phyloP scores from a whole-genome alignment of 23 red algal species.

The Cyanidioschyzon merolae region DNA sequence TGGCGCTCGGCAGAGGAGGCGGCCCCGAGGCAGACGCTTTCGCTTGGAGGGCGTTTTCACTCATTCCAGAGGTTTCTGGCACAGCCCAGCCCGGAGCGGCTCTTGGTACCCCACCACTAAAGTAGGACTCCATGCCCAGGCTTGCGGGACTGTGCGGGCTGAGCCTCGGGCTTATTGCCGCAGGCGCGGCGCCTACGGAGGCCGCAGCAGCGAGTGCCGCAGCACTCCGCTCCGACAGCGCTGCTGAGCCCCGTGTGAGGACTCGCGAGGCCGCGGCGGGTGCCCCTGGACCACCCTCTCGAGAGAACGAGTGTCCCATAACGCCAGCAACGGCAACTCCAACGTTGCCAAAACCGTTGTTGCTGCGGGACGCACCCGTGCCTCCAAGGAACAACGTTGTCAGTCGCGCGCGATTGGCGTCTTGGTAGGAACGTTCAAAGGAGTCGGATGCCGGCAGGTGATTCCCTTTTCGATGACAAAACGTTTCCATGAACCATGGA shows the following conservation, averaged over 20 bases:
- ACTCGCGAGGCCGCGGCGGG: background rate
- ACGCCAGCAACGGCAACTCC: too few species aligned
- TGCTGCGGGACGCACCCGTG: too few species aligned
- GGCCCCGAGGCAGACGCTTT: background rate
- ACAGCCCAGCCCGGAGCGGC: slow-evolving; percentile 3
- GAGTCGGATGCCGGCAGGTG: too few species aligned
- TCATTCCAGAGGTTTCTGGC: background rate
- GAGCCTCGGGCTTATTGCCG: background rate
- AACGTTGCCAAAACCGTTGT: too few species aligned
- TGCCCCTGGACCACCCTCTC: background rate
- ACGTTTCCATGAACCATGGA: too few species aligned
- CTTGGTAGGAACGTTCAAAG: too few species aligned
- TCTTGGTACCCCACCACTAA: background rate
- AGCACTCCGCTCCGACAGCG: background rate
- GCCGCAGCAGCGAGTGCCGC: background rate
- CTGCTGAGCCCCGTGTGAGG: background rate
- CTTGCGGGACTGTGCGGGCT: background rate
- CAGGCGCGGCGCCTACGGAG: background rate
- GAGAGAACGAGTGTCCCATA: background rate
- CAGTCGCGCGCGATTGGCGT: too few species aligned
- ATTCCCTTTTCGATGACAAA: too few species aligned
- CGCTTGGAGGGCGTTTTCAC: background rate
- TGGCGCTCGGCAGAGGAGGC: background rate
- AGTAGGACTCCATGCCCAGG: background rate
- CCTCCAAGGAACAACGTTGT: too few species aligned